Evolutionary conservation across 148 eudicot species (phyloP).

Genomic region (Fagopyrum homotropicum): DNA sequence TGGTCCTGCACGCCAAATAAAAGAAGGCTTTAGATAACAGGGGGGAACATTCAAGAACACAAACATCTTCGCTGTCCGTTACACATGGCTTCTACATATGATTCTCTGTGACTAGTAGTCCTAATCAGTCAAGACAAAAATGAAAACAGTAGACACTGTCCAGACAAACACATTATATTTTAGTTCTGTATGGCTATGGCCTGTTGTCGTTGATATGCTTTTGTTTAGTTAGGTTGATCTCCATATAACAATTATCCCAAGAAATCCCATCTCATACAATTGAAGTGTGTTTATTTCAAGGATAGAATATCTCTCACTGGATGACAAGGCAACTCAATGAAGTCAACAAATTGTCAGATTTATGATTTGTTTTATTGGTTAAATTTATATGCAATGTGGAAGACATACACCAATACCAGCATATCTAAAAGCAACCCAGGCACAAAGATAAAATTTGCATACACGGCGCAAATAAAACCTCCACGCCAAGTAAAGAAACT

Average conservation of each 20-base stretch:
- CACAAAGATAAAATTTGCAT: not conserved
- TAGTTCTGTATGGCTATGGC: not conserved
- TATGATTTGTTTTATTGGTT: not conserved
- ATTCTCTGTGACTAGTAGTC: not conserved
- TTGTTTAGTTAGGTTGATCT: not conserved
- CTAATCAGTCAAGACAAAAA: not conserved
- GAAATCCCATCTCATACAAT: not conserved
- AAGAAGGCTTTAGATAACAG: not conserved
- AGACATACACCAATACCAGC: not conserved
- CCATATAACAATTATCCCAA: not conserved
- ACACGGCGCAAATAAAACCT: not conserved
- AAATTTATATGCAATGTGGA: not conserved
- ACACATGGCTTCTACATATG: not conserved
- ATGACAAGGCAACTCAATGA: not conserved
- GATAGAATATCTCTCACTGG: too few species aligned
- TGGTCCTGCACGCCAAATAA: slow-evolving; percentile 40
- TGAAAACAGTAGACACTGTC: not conserved
- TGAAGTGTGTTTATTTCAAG: too few species aligned
- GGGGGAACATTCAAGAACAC: not conserved
- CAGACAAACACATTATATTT: not conserved
- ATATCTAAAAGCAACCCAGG: too few species aligned
- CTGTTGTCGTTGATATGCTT: too few species aligned
- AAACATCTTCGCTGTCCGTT: not conserved
- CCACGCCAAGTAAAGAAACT: not conserved
- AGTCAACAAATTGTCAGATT: not conserved